A percentile compares a stretch with the other conserved stretches of the same genome.
Evolutionary conservation across 129 eudicot species (phyloP).

Genomic region (Helianthus tuberosus): DNA sequence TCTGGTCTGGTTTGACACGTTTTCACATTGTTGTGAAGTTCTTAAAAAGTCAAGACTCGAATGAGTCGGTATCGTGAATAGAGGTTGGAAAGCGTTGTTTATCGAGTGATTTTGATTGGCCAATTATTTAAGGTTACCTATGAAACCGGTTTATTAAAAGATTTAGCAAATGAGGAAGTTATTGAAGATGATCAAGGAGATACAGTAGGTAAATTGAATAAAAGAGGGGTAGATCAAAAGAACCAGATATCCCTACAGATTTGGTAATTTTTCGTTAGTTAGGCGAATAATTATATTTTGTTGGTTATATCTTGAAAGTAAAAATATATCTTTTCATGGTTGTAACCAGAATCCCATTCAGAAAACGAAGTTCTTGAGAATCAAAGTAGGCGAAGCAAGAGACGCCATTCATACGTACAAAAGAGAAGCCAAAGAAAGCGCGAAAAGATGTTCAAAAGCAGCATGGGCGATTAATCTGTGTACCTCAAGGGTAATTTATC

Average conservation of each 20-base stretch:
- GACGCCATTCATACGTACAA: too few relatives aligned
- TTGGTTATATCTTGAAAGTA: too few relatives aligned
- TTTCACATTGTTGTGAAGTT: slow-evolving; percentile 29
- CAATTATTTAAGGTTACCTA: slow-evolving; percentile 24
- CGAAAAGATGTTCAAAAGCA: too few relatives aligned
- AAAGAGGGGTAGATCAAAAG: slow-evolving; percentile 28
- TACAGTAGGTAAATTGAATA: slow-evolving; percentile 40
- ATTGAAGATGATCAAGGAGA: slow-evolving; percentile 63
- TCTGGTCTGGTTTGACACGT: not conserved
- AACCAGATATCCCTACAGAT: slow-evolving; percentile 35
- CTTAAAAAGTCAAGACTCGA: slow-evolving; percentile 11
- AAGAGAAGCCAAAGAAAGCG: too few relatives aligned
- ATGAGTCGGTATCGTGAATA: slow-evolving; percentile 10
- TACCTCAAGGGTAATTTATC: too few relatives aligned
- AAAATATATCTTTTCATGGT: too few relatives aligned
- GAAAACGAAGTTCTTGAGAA: too few relatives aligned
- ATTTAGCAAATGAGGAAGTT: slow-evolving; percentile 45
- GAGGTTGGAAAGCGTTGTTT: slow-evolving; percentile 12
- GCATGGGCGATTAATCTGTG: too few relatives aligned
- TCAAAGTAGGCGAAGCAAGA: too few relatives aligned
- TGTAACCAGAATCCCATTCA: too few relatives aligned
- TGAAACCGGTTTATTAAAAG: too few relatives aligned
- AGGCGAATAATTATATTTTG: not conserved
- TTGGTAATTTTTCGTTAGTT: slow-evolving; percentile 37
- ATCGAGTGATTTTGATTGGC: slow-evolving; percentile 23